Conservation (phyloP, 2,329 filamentous ascomycete species). For the Claviceps monticola region DNA sequence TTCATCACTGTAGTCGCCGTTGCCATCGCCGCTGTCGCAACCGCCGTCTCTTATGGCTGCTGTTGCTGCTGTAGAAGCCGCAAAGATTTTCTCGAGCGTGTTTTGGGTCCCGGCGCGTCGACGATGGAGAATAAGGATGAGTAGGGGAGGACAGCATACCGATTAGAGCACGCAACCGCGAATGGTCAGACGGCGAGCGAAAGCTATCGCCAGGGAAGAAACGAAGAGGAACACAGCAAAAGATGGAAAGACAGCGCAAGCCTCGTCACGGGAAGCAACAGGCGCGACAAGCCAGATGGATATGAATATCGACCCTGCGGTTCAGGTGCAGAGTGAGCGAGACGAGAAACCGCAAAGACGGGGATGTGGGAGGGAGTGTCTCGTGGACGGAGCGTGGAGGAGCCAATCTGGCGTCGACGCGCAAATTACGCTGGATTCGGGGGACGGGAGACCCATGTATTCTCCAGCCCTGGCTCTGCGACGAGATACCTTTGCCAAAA, state of each 20-base stretch:
- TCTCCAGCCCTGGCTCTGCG: background rate
- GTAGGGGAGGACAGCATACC: background rate
- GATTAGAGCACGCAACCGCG: background rate
- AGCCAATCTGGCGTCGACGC: background rate
- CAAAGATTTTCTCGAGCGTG: background rate
- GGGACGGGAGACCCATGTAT: background rate
- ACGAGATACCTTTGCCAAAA: background rate
- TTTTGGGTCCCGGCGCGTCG: background rate
- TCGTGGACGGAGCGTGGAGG: background rate
- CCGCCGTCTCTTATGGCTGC: background rate
- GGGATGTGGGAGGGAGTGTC: slow-evolving; percentile 4
- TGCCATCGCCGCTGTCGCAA: background rate
- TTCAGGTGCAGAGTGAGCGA: slow-evolving; percentile 5
- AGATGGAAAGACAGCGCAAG: slow-evolving; percentile 1
- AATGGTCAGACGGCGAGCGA: background rate
- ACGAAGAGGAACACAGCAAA: background rate
- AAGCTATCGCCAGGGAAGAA: background rate
- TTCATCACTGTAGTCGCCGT: background rate
- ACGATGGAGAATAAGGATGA: background rate
- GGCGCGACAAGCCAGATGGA: slow-evolving; percentile 4
- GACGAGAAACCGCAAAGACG: slow-evolving; percentile 4
- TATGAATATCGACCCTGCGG: slow-evolving; percentile 6
- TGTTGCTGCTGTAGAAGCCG: background rate
- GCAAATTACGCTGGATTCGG: background rate
- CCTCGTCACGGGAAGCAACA: slow-evolving; percentile 1